These are phyloP conservation scores for Curvularia lunata DNA, from an alignment of 2,329 filamentous ascomycete species.

Conservation along the genomic window DNA sequence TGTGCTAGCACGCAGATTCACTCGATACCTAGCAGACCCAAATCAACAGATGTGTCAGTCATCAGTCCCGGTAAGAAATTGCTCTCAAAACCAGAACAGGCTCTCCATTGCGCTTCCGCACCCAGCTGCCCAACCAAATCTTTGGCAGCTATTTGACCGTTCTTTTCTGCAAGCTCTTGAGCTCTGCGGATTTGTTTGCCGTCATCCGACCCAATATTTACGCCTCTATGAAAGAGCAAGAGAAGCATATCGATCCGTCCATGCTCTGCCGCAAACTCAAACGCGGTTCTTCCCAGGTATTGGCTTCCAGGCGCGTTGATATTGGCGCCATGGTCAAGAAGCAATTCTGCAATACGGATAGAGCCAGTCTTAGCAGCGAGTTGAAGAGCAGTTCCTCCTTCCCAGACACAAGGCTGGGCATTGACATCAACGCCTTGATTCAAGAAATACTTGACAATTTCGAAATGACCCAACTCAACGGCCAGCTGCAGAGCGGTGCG, in stretches of 20 bases:
- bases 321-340: neutral
- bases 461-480: conserved; percentile 8
- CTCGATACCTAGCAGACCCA: too few relatives aligned
- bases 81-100: neutral
- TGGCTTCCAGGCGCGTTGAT: neutral
- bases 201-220: conserved; percentile 16
- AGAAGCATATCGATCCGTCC: conserved; percentile 23
- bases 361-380: conserved; percentile 17
- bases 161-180: conserved; percentile 14
- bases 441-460: conserved; percentile 17
- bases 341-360: conserved; percentile 12
- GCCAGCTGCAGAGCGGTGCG: conserved; percentile 19
- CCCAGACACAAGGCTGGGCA: conserved; percentile 6
- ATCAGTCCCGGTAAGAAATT: neutral
- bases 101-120: neutral
- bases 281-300: conserved; percentile 15
- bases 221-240: conserved; percentile 15
- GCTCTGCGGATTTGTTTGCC: conserved; percentile 17
- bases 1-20: conserved; percentile 16
- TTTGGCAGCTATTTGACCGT: conserved; percentile 16
- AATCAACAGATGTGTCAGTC: too few relatives aligned
- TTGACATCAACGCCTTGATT: neutral
- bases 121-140: conserved; percentile 1
- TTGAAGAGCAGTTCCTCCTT: conserved; percentile 20
- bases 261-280: conserved; percentile 20